Percentiles rank a stretch among this genome's conserved stretches.
Evolutionary conservation across 2,329 filamentous ascomycete species (phyloP).

Genomic region (Pseudogymnoascus sp.): DNA sequence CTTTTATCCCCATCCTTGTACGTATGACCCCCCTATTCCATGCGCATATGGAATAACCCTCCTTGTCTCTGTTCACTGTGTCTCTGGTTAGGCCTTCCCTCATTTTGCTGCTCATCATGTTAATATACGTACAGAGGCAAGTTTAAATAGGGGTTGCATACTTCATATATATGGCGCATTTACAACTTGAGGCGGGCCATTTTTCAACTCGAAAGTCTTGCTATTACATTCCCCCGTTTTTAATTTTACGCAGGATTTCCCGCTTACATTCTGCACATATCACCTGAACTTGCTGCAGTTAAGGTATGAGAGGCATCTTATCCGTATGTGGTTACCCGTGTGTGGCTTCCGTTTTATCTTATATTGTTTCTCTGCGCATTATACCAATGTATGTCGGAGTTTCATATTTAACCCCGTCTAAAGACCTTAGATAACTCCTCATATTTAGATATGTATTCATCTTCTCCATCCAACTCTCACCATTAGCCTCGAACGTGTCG

Average conservation of each 20-base stretch:
- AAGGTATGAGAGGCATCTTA: background rate
- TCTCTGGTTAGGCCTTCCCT: too few species aligned
- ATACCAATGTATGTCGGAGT: background rate
- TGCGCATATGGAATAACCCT: background rate
- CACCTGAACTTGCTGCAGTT: background rate
- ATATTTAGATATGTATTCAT: too few species aligned
- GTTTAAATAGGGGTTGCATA: background rate
- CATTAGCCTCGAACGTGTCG: background rate
- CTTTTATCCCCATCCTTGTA: background rate
- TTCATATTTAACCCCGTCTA: background rate
- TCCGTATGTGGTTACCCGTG: background rate
- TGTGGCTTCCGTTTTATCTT: background rate
- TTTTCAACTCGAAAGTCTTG: background rate
- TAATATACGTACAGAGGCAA: background rate
- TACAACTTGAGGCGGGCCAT: background rate
- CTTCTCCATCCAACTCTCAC: background rate
- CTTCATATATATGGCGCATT: background rate
- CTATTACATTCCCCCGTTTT: background rate
- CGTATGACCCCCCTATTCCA: background rate
- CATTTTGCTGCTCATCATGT: too few species aligned
- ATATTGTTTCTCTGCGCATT: background rate
- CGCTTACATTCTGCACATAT: background rate
- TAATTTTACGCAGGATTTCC: background rate
- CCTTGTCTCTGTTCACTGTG: too few species aligned
- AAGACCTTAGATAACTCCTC: too few species aligned